A percentile compares a stretch with the other conserved stretches of the same genome.
These are phyloP conservation scores for Verticillium nubilum DNA, from an alignment of 2,329 filamentous ascomycete species.

Conservation along the genomic window DNA sequence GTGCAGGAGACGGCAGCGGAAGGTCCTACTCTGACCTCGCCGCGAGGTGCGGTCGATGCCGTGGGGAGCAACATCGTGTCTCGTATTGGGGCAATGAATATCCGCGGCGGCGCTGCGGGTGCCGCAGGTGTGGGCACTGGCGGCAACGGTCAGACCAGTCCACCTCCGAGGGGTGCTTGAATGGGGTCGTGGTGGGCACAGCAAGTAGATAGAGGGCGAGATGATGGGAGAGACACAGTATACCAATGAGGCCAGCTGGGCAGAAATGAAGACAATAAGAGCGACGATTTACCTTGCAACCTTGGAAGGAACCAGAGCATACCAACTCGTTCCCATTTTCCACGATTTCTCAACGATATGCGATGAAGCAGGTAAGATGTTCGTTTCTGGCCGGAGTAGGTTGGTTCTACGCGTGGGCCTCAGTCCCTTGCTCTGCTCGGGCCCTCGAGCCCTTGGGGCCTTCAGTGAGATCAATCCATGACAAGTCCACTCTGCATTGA, in stretches of 20 bases:
- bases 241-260: background rate
- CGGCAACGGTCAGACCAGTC: background rate
- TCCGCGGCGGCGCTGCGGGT: conserved; percentile 43
- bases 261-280: background rate
- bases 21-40: conserved; percentile 76
- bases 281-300: background rate
- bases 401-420: no score
- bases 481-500: background rate
- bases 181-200: background rate
- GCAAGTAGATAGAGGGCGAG: background rate
- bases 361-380: no score
- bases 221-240: background rate
- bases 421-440: background rate
- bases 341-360: no score
- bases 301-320: background rate
- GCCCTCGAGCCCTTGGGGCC: background rate
- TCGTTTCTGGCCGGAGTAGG: no score
- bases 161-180: background rate
- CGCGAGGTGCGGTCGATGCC: conserved; percentile 85
- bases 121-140: background rate
- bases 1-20: conserved; percentile 79
- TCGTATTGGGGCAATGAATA: conserved; percentile 75
- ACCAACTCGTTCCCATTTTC: background rate
- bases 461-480: no score
- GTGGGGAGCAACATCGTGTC: conserved; percentile 87